Evolutionary conservation across 192 early-diverging fungal species (phyloP).

Genomic region (Entomortierella beljakovae): DNA sequence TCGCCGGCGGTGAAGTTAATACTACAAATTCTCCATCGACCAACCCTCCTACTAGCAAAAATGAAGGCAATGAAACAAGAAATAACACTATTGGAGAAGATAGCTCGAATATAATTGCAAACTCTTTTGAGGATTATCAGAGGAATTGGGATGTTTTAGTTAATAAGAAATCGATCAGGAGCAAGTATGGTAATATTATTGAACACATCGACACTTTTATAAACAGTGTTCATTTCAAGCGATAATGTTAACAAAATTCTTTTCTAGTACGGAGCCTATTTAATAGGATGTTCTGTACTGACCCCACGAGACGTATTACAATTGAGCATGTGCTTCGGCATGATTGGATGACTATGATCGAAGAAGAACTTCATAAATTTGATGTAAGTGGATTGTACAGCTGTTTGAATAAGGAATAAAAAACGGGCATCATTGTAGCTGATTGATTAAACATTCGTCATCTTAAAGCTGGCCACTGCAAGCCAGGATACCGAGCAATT

Average conservation of each 20-base stretch:
- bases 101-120: no score
- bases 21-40: no score
- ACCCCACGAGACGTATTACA: constrained; percentile 26
- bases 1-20: no score
- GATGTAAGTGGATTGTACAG: constrained; percentile 9
- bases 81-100: not conserved
- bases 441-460: not conserved
- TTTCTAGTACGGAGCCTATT: constrained; percentile 14
- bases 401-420: not conserved
- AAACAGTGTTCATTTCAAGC: not conserved
- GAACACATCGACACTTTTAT: not conserved
- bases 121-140: no score
- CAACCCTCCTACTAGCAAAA: not conserved
- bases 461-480: not conserved
- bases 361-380: constrained; percentile 27
- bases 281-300: constrained; percentile 7
- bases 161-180: not conserved
- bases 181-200: not conserved
- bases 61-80: not conserved
- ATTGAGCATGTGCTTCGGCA: not conserved
- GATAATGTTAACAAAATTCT: not conserved
- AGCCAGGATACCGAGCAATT: no score
- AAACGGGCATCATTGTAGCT: not conserved
- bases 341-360: constrained; percentile 37
- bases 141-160: not conserved